Base-by-base conservation (phyloP, 768 basidiomycete genomes). In the Crepidotus variabilis region DNA sequence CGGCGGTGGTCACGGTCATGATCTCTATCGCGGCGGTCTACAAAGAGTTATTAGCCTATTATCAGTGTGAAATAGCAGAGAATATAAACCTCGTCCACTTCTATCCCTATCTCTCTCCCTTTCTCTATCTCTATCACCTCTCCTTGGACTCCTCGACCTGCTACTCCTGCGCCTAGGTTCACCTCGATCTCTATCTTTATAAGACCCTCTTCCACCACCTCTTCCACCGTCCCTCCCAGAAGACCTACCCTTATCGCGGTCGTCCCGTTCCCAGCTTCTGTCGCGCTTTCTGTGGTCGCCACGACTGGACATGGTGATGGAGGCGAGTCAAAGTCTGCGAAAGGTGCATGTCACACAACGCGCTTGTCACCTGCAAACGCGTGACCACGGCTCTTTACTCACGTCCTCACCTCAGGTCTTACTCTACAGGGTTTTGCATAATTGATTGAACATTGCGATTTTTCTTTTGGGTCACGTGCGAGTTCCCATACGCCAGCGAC, bases 191-290 rank as follows among this genome's bases (percentile, higher is more conserved):
- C 39, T 43, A 20, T 43, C 39, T 43, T 43, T 43, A 20, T 43
- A 43, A 14, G 39, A 43, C 21, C 70, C 65, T 45, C 69, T 59
- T 35, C 74, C 63, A 10, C 63, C 55, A 45, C 73, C 67, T 33
- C 72, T 56, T 16, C 54, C 47, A 6, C 52, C 34, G 33, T 56
- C 55, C 32, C 55, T 56, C 56, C 79, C 69, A n/a, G 79, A 70
- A 50, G 50, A 47, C 32, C 55, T 56, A 56, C 78, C 69, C 18
- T 80, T 70, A 50, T 54, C 53, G 74, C 75, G 72, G 58, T 83
- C 81, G 23, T 82, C 79, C 55, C 77, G 77, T 57, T 87, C 86
- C 82, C 85, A 83, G 64, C 85, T 85, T 61, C 84, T 70, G 63
- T 87, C 86, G 57, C 82, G 80, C 67, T 79, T 72, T 65, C 82